Evolutionary conservation across 805 yeast genomes (phyloP), one percentile per base, ranked within the genome.

Genomic region (Clavispora fructus): DNA sequence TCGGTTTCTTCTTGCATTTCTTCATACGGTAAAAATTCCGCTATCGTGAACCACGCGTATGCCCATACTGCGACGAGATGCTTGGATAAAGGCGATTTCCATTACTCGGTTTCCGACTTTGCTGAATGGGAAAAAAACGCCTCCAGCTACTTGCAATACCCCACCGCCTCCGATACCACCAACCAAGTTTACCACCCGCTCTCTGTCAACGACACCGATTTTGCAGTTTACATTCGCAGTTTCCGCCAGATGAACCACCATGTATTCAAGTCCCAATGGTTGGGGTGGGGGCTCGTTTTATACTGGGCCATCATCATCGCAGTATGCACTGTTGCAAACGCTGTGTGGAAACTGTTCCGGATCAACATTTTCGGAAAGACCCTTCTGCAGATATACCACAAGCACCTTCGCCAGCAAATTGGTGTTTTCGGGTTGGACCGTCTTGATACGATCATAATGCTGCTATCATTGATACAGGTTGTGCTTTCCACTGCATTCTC

Each of bases 201-300:
- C 35, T 39, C 51, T 33, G 57, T 54, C 14, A 46, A 54, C 33
- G 27, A 13, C 2, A 41, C 52, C 8, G 48, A 40, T 11, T 54
- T 38, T 44, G 44, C 43, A n/a, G 27, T 43, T 14, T 54, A 32
- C 46, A 41, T 41, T 25, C 42, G 44, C 11, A 44, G 56, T 13
- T 54, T 54, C 41, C 46, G 50, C 40, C 53, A 54, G 11, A 48
- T 54, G 33, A 54, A 50, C 46, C 56, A 54, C 40, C 57, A 54
- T 45, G 57, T 54, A 39, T 54, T 50, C 49, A 52, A 54, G 42
- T 40, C 49, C 23, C 57, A 54, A 44, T 54, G 57, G 57, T 47
- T 52, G 19, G 57, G 57, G 10, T 54, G 57, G 57, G 57, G 57
- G 7, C 45, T 54, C 14, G 51, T 54, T 12, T 27, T 50, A 13